Percentiles rank a stretch among this genome's conserved stretches.
phyloP scores from a whole-genome alignment of 495 filamentous ascomycete genomes.

The Chlorociboria aeruginascens region DNA sequence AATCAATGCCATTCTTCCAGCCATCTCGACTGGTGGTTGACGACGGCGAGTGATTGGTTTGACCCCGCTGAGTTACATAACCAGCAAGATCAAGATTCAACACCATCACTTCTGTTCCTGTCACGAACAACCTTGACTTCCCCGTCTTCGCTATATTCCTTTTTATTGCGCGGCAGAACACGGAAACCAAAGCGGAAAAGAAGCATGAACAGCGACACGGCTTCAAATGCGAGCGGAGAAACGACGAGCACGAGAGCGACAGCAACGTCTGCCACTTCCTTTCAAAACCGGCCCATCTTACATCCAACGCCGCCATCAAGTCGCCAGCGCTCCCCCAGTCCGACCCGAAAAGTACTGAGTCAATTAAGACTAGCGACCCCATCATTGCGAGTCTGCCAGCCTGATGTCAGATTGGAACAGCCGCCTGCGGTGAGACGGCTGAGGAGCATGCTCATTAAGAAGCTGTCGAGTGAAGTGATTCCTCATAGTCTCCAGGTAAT shows the following conservation, averaged over 20 bases:
- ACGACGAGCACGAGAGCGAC: constrained; percentile 3
- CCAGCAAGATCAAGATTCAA: too few relatives aligned
- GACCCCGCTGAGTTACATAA: too few relatives aligned
- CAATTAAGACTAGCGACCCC: constrained; percentile 4
- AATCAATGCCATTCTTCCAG: too few relatives aligned
- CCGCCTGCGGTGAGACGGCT: constrained; percentile 4
- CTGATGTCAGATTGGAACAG: constrained; percentile 2
- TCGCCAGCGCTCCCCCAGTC: constrained; percentile 3
- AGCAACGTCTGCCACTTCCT: constrained; percentile 1
- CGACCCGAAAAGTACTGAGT: constrained; percentile 8
- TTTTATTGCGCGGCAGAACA: too few relatives aligned
- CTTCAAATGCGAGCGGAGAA: constrained; percentile 5
- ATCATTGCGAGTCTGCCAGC: constrained; percentile 6
- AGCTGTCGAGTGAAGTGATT: constrained; percentile 2
- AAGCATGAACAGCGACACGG: constrained; percentile 8
- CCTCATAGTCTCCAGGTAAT: constrained; percentile 3
- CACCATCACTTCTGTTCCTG: too few relatives aligned
- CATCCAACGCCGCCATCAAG: constrained; percentile 6
- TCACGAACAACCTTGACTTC: too few relatives aligned
- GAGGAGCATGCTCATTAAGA: too few relatives aligned
- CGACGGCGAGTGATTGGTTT: too few relatives aligned
- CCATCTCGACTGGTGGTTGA: too few relatives aligned
- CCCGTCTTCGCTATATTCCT: too few relatives aligned
- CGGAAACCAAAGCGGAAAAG: too few relatives aligned
- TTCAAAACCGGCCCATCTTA: constrained; percentile 8